Evolutionary conservation across 192 early-diverging fungal species (phyloP).

Genomic region (Funneliformis mosseae): DNA sequence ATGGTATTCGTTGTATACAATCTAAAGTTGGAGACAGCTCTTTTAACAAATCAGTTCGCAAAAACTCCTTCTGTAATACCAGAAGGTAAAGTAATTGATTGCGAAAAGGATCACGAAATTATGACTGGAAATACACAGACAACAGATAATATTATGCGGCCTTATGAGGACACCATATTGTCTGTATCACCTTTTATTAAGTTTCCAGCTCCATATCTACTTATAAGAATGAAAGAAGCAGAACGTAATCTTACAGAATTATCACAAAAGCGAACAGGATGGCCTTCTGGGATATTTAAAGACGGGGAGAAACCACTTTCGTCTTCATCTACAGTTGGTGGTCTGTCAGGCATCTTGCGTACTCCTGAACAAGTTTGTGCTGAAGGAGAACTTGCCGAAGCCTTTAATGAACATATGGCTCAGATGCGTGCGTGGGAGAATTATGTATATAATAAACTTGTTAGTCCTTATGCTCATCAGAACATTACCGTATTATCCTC

Average conservation of each 20-base stretch:
- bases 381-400: constrained; percentile 49
- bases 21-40: constrained; percentile 79
- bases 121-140: constrained; percentile 13
- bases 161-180: constrained; percentile 73
- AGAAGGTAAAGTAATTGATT: constrained; percentile 8
- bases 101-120: background rate
- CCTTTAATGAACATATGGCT: constrained; percentile 46
- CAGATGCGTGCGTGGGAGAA: constrained; percentile 54
- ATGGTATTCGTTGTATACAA: constrained; percentile 88
- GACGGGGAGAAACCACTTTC: constrained; percentile 22
- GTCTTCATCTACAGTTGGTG: background rate
- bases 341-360: constrained; percentile 30
- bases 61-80: constrained; percentile 43
- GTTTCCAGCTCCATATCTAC: constrained; percentile 84
- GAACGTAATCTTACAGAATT: constrained; percentile 36
- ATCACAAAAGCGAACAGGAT: background rate
- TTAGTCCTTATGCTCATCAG: constrained; percentile 75
- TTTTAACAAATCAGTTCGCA: constrained; percentile 80
- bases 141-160: constrained; percentile 37
- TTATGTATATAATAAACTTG: constrained; percentile 56
- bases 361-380: constrained; percentile 40
- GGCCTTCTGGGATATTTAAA: constrained; percentile 7
- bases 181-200: constrained; percentile 87
- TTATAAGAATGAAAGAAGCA: constrained; percentile 64
- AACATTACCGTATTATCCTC: constrained; percentile 77